Base-by-base conservation (phyloP, 1,139 yeast genomes). In the Barnettozyma hawaiiensis region DNA sequence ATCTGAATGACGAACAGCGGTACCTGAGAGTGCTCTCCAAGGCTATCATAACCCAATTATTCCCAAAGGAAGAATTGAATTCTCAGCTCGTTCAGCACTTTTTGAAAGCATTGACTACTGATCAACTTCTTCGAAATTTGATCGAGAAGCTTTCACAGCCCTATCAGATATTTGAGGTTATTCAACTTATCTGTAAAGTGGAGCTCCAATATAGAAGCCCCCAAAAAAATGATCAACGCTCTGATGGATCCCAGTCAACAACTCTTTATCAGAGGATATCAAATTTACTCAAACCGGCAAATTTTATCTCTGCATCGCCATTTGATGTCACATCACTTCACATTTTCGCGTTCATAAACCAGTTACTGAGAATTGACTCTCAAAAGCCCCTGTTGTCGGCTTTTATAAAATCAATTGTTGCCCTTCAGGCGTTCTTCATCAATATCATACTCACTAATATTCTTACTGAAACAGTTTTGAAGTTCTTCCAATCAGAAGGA, bases 61-160 rank as follows among this genome's bases (percentile, higher is more conserved):
- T 75, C 11, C 75, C 75, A 2, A 54, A 56, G 6, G 69, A 67
- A 20, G 71, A 65, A 31, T 42, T 58, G 2, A 59, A 62, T 14
- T 71, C 76, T 0, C 55, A 58, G 2, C 50, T 71, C 7, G 69
- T 70, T 1, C 50, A 56, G 12, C 57, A 64, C 15, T 64, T 75
- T 37, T 48, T 73, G 3, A 53, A 64, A 3, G 57, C 70, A 0
- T 49, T 75, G 8, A 35, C 73, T n/a, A 62, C 67, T 33, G 76
- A 71, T 41, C 50, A 73, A 37, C 60, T 70, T 0, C 46, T 75
- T 35, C 57, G 58, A 35, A 71, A 64, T 40, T 53, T 65, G 1
- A 52, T 71, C 2, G 69, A 67, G 12, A 69, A 70, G 48, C 47
- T 74, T 19, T 61, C 70, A 3, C 52, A 53, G 20, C 58, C 59